Percentiles rank a stretch among this genome's conserved stretches.
These are phyloP conservation scores for Cyanidium caldarium DNA, from an alignment of 23 red algal species.

Conservation along the genomic window DNA sequence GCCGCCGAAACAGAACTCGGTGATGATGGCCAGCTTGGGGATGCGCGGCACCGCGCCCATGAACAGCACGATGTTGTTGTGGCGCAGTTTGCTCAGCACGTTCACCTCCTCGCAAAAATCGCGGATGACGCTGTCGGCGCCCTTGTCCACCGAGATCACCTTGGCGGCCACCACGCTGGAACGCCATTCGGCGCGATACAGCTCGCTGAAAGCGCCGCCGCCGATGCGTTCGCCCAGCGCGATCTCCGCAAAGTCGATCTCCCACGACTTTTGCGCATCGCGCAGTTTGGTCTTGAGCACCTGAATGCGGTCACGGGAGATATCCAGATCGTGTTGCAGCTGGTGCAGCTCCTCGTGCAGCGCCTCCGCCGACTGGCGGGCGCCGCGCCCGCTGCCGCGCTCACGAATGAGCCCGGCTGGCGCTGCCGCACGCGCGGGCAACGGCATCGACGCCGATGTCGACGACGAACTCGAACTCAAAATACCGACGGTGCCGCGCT, in stretches of 20 bases:
- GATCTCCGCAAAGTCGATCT: conserved; percentile 57
- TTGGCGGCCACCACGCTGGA: conserved; percentile 64
- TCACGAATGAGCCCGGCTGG: too few relatives aligned
- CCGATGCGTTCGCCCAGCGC: conserved; percentile 50
- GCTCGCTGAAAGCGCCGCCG: conserved; percentile 70
- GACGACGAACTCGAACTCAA: not conserved
- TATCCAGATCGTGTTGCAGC: conserved; percentile 34
- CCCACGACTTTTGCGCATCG: conserved; percentile 67
- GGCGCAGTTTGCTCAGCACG: conserved; percentile 65
- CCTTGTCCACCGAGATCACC: conserved; percentile 10
- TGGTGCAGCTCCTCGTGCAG: conserved; percentile 36
- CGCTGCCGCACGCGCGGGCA: too few relatives aligned
- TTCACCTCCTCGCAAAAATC: conserved; percentile 78
- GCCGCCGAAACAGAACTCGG: conserved; percentile 96
- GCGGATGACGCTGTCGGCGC: conserved; percentile 19
- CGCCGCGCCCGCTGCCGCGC: not conserved
- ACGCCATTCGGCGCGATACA: conserved; percentile 72
- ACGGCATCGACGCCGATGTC: not conserved
- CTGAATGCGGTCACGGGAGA: conserved; percentile 32
- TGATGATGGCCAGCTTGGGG: conserved; percentile 71
- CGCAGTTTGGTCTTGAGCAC: conserved; percentile 53
- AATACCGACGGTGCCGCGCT: not conserved
- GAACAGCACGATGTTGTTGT: conserved; percentile 85
- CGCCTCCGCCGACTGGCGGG: conserved; percentile 16
- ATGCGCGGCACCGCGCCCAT: conserved; percentile 49